Percentiles rank a stretch among this genome's conserved stretches.
Evolutionary conservation across 1,284 basidiomycete species (phyloP).

Genomic region (Waitea zeae): DNA sequence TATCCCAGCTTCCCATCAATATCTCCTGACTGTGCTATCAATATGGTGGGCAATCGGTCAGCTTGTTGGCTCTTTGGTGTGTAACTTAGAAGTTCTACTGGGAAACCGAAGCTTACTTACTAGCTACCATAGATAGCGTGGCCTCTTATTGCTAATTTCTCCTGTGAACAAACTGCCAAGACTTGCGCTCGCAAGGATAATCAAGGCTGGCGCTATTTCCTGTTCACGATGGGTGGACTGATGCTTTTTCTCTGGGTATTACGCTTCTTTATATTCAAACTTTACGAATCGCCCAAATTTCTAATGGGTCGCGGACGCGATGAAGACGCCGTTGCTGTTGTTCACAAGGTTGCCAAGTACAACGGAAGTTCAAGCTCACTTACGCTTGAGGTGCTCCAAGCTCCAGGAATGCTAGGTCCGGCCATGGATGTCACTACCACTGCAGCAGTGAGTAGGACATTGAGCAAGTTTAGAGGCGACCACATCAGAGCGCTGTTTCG

Average conservation of each 20-base stretch:
- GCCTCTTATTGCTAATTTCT: conserved; percentile 47
- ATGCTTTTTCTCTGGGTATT: conserved; percentile 45
- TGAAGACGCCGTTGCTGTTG: conserved; percentile 49
- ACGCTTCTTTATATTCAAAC: conserved; percentile 58
- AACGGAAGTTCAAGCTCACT: conserved; percentile 35
- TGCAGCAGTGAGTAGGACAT: conserved; percentile 22
- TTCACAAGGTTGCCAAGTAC: conserved; percentile 51
- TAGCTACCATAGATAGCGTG: conserved; percentile 30
- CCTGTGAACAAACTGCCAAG: conserved; percentile 24
- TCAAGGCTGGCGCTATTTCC: conserved; percentile 58
- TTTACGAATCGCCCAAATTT: conserved; percentile 63
- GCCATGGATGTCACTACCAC: conserved; percentile 18
- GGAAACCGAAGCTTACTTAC: not conserved
- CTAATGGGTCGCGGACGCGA: conserved; percentile 59
- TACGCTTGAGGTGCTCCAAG: conserved; percentile 28
- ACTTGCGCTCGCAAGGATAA: conserved; percentile 27
- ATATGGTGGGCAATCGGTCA: conserved; percentile 53
- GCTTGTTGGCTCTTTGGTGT: conserved; percentile 35
- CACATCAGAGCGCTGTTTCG: conserved; percentile 44
- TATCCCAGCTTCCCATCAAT: conserved; percentile 41
- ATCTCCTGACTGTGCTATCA: conserved; percentile 41
- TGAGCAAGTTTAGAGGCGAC: conserved; percentile 23
- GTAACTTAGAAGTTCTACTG: conserved; percentile 9
- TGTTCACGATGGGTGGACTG: conserved; percentile 42
- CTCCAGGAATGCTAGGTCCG: conserved; percentile 10